phyloP scores from a whole-genome alignment of 176 grass and related monocot genomes.

The Microstegium vimineum region DNA sequence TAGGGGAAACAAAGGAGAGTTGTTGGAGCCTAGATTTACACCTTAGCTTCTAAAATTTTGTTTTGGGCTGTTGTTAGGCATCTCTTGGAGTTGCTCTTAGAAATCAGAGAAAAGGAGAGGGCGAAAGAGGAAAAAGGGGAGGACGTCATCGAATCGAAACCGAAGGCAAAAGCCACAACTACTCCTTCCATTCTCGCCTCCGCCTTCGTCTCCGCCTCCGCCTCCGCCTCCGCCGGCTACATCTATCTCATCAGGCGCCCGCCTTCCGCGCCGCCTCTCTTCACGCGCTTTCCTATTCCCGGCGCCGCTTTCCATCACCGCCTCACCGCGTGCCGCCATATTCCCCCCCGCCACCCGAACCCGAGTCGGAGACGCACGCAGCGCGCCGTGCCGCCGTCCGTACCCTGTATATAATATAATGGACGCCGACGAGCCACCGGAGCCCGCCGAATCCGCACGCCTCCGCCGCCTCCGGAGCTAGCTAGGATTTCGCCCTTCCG shows the following conservation, averaged over 20 bases:
- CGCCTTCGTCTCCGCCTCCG: not conserved
- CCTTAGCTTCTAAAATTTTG: too few species aligned
- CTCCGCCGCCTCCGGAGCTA: not conserved
- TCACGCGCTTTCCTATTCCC: not conserved
- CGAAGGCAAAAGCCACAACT: not conserved
- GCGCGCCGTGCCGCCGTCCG: not conserved
- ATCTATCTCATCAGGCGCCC: not conserved
- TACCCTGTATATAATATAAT: conserved; percentile 13
- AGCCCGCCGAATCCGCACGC: not conserved
- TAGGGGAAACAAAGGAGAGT: too few species aligned
- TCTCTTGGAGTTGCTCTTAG: too few species aligned
- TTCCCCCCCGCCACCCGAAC: not conserved
- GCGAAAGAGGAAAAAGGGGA: not conserved
- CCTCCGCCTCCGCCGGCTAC: not conserved
- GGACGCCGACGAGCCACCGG: conserved; percentile 47
- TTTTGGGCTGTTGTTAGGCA: too few species aligned
- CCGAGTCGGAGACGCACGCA: not conserved
- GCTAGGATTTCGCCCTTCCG: conserved; percentile 5
- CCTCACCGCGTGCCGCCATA: not conserved
- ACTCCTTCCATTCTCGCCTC: conserved; percentile 23
- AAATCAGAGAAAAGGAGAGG: not conserved
- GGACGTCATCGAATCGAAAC: not conserved
- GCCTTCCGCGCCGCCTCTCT: not conserved
- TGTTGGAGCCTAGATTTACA: too few species aligned
- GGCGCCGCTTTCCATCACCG: not conserved